Percentiles rank a stretch among this genome's conserved stretches.
phyloP scores from a whole-genome alignment of 805 yeast species.

The Candida broadrunensis region DNA sequence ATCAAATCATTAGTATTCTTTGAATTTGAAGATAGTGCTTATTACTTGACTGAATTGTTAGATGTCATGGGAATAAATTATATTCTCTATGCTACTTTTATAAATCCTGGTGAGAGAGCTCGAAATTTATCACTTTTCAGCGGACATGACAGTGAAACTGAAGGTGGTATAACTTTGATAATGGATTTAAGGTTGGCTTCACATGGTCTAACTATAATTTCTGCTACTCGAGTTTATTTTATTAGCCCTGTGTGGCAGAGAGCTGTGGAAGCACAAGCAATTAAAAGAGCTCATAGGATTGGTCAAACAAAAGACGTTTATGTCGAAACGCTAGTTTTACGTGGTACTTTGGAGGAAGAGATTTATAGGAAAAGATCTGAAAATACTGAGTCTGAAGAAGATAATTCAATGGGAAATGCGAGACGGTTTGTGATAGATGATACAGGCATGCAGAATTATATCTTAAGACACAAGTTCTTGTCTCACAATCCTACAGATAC shows the following conservation, averaged over 20 bases:
- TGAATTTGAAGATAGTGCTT: constrained; percentile 71
- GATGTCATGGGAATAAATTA: constrained; percentile 61
- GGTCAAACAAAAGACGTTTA: constrained; percentile 62
- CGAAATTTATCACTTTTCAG: constrained; percentile 52
- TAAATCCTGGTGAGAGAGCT: constrained; percentile 49
- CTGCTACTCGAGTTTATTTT: constrained; percentile 68
- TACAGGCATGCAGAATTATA: constrained; percentile 53
- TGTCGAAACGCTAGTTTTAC: constrained; percentile 66
- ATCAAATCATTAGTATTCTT: constrained; percentile 62
- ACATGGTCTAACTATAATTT: constrained; percentile 65
- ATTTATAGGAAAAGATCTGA: constrained; percentile 46
- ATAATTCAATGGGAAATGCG: constrained; percentile 2
- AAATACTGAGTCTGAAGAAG: constrained; percentile 7
- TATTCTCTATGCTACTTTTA: constrained; percentile 61
- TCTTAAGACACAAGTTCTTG: constrained; percentile 49
- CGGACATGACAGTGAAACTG: constrained; percentile 23
- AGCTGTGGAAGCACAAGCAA: constrained; percentile 71
- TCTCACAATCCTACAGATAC: constrained; percentile 19
- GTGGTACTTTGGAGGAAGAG: constrained; percentile 66
- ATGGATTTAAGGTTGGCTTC: constrained; percentile 70
- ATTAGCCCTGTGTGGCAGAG: constrained; percentile 72
- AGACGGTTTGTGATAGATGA: constrained; percentile 53
- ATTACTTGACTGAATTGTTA: constrained; percentile 59
- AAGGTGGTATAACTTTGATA: constrained; percentile 51
- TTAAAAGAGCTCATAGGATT: constrained; percentile 73